Percentiles rank a stretch among this genome's conserved stretches.
Evolutionary conservation across 495 filamentous ascomycete species (phyloP).

Genomic region (Penicillium antarcticum): DNA sequence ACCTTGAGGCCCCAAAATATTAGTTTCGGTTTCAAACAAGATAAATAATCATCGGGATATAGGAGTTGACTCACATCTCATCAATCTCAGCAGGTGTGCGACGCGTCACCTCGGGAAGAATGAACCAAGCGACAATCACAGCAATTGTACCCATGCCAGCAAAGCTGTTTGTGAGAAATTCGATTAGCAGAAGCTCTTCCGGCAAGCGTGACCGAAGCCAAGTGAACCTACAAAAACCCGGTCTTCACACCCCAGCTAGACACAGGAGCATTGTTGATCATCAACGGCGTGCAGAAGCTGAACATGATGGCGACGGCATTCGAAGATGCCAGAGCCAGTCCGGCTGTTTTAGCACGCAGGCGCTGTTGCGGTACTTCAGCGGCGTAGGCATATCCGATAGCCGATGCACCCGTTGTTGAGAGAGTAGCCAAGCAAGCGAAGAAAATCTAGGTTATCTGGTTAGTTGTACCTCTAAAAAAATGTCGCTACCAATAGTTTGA

Average conservation of each 20-base stretch:
- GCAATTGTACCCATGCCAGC: constrained; percentile 28
- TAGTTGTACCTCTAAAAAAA: no score
- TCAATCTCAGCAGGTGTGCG: constrained; percentile 39
- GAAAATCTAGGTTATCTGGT: constrained; percentile 28
- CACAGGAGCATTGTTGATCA: constrained; percentile 35
- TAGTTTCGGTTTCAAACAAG: neutral
- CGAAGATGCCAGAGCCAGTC: constrained; percentile 33
- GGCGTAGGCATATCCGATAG: constrained; percentile 40
- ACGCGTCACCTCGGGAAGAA: constrained; percentile 33
- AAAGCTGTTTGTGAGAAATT: constrained; percentile 19
- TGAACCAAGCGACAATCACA: constrained; percentile 36
- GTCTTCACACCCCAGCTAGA: constrained; percentile 39
- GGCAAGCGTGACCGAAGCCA: neutral
- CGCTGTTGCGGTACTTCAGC: constrained; percentile 38
- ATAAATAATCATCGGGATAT: neutral
- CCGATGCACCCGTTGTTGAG: constrained; percentile 40
- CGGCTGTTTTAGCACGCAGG: constrained; percentile 37
- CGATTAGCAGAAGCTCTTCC: neutral
- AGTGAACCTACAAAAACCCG: constrained; percentile 33
- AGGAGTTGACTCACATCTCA: constrained; percentile 25
- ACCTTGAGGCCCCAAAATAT: constrained; percentile 12
- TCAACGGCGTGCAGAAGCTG: constrained; percentile 40
- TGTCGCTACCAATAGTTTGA: no score
- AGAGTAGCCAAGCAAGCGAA: constrained; percentile 35
- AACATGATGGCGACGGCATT: constrained; percentile 41